These are phyloP conservation scores for Didymella glomerata DNA, from an alignment of 2,329 filamentous ascomycete species.

Conservation along the genomic window DNA sequence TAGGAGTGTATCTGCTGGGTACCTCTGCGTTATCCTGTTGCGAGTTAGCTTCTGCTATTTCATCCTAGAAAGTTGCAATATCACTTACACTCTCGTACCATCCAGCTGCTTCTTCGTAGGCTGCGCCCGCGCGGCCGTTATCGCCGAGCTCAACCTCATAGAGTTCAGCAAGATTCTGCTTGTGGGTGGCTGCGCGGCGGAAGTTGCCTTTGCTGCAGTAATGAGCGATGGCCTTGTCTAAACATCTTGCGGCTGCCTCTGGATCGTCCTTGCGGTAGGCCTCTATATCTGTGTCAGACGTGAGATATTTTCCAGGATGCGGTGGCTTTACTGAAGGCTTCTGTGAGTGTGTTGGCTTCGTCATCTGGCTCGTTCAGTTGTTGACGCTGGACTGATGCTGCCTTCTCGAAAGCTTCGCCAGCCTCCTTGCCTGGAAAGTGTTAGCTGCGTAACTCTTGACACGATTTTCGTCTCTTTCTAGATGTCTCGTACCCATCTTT, in stretches of 20 bases:
- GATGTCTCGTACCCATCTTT: slow-evolving; percentile 71
- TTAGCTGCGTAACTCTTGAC: slow-evolving; percentile 12
- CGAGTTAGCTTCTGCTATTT: slow-evolving; percentile 28
- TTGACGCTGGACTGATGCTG: slow-evolving; percentile 79
- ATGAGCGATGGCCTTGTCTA: slow-evolving; percentile 81
- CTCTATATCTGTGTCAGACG: slow-evolving; percentile 55
- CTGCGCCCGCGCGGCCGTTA: slow-evolving; percentile 77
- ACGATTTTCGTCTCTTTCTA: background rate
- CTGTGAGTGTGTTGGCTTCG: slow-evolving; percentile 84
- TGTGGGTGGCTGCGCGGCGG: slow-evolving; percentile 85
- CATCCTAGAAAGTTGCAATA: background rate
- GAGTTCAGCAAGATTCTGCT: slow-evolving; percentile 87
- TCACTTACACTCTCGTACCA: slow-evolving; percentile 74
- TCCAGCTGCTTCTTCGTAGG: slow-evolving; percentile 83
- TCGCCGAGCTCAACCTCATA: slow-evolving; percentile 85
- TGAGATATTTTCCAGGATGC: rapidly evolving
- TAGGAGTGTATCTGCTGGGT: slow-evolving; percentile 13
- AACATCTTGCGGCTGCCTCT: slow-evolving; percentile 79
- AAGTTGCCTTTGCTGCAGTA: slow-evolving; percentile 93
- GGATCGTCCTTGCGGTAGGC: slow-evolving; percentile 88
- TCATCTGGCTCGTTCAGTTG: slow-evolving; percentile 92
- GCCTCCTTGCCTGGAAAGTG: slow-evolving; percentile 76
- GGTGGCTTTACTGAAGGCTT: slow-evolving; percentile 74
- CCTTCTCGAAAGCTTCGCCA: slow-evolving; percentile 83
- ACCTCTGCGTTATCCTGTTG: slow-evolving; percentile 50